phyloP scores from a whole-genome alignment of 352 stramenopile genomes.

The Elongisporangium anandrum region DNA sequence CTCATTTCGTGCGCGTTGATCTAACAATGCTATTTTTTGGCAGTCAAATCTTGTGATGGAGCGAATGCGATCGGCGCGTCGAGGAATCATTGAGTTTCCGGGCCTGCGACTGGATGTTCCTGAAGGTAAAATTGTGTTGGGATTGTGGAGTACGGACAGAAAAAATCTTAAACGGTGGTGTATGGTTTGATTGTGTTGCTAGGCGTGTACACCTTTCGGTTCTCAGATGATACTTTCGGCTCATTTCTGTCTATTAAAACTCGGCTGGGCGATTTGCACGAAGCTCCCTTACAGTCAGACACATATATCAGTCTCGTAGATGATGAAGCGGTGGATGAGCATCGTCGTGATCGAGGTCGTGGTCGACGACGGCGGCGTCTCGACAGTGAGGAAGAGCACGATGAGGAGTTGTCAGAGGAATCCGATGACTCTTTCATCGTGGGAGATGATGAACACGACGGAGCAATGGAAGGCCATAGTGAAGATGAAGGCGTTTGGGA shows the following conservation, averaged over 20 bases:
- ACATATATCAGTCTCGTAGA: constrained; percentile 22
- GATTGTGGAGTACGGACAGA: too few species aligned
- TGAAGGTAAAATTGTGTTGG: constrained; percentile 28
- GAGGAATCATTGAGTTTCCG: constrained; percentile 56
- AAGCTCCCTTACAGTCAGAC: constrained; percentile 25
- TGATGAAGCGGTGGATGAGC: constrained; percentile 24
- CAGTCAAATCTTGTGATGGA: constrained; percentile 60
- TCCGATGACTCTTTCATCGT: constrained; percentile 76
- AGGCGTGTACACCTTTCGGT: constrained; percentile 73
- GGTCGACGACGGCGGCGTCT: constrained; percentile 14
- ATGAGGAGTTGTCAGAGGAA: constrained; percentile 27
- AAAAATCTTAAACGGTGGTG: neutral
- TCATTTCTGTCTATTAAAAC: constrained; percentile 53
- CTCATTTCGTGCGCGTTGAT: neutral
- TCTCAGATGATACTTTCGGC: constrained; percentile 57
- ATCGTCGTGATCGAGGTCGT: constrained; percentile 8
- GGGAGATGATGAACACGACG: constrained; percentile 32
- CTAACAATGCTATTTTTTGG: neutral
- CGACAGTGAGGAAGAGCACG: constrained; percentile 38
- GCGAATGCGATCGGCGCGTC: constrained; percentile 35
- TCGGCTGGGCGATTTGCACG: constrained; percentile 33
- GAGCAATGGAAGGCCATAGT: constrained; percentile 20
- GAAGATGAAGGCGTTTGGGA: constrained; percentile 17
- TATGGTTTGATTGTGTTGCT: neutral
- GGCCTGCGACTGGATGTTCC: constrained; percentile 60